These are phyloP conservation scores for Sisymbrium irio DNA, from an alignment of 345 rosid genomes.

Conservation along the genomic window DNA sequence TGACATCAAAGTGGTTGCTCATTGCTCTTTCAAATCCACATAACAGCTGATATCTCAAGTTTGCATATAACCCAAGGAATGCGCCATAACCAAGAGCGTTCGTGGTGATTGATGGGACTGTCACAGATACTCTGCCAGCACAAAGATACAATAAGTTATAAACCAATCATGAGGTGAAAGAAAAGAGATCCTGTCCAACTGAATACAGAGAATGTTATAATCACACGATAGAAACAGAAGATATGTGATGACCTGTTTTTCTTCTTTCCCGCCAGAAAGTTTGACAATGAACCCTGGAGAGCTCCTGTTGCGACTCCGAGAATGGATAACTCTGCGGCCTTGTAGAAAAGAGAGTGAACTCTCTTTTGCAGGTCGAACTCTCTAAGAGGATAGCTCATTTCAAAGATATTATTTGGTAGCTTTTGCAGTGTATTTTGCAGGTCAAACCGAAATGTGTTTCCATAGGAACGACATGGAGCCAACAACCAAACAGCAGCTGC, in stretches of 20 bases:
- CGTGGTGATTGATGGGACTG: conserved; percentile 62
- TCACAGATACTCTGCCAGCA: conserved; percentile 67
- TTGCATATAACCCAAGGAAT: conserved; percentile 84
- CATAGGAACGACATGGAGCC: conserved; percentile 95
- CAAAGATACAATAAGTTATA: background rate
- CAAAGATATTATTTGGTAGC: conserved; percentile 94
- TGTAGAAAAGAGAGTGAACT: conserved; percentile 76
- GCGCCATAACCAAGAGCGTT: conserved; percentile 85
- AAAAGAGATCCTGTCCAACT: background rate
- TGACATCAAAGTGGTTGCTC: conserved; percentile 84
- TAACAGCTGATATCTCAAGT: conserved; percentile 76
- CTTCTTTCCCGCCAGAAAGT: conserved; percentile 62
- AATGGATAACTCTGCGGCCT: conserved; percentile 84
- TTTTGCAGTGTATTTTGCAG: conserved; percentile 92
- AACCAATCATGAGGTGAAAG: background rate
- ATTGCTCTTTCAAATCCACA: conserved; percentile 76
- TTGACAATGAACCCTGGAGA: conserved; percentile 76
- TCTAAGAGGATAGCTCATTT: conserved; percentile 82
- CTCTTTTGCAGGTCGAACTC: conserved; percentile 90
- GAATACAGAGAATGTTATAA: background rate
- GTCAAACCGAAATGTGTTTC: conserved; percentile 83
- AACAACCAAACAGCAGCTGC: conserved; percentile 83
- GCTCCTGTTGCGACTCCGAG: conserved; percentile 80
- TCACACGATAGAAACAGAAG: background rate
- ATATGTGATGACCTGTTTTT: conserved; percentile 56